Base-by-base conservation (phyloP, 495 filamentous ascomycete species). In the Xylaria castorea region DNA sequence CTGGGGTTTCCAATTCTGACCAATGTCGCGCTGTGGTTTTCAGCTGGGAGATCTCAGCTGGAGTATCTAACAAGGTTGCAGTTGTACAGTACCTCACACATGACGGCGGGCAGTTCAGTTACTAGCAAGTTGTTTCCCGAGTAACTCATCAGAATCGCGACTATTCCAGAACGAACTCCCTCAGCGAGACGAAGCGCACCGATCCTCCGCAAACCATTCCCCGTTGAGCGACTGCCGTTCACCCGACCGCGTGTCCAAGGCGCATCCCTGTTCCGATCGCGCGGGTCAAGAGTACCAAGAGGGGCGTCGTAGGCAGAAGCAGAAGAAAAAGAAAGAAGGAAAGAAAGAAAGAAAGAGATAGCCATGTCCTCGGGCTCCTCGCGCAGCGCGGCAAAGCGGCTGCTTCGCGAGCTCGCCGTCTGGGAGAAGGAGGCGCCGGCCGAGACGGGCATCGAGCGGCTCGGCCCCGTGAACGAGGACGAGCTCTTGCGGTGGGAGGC, bases 401-500 rank as follows among this genome's bases (percentile, higher is more conserved):
- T 87, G 60, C 64, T 84, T 5, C 82, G 81, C 57, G 85, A 87
- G 74, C 74, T 85, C 25, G 77, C 77, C 14, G 76, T 69, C n/a
- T 83, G 84, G 83, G 77, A 79, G 64, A 73, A 75, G 77, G 84
- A 83, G 72, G 64, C 72, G 60, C 68, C 74, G 44, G 73, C 75
- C 51, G 85, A 87, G 68, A 75, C 73, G 69, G 81, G 84, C 18
- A 81, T 88, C 74, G 81, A 86, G 80, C 85, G 90, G 62, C 89
- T 97, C 4, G 89, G 90, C 5, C 93, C 92, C 16, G 82, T 91
- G 58, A 82, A 81, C 72, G 92, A 94, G 70, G 88, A 90, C 44
- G 88, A 95, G 76, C 79, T 97, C 42, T 80, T 94, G 36, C 84
- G 85, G 70, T 96, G 94, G 92, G 89, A 92, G 77, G 92, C 93